Conservation (phyloP, 176 grass and related monocot species). For the Oryza meyeriana region DNA sequence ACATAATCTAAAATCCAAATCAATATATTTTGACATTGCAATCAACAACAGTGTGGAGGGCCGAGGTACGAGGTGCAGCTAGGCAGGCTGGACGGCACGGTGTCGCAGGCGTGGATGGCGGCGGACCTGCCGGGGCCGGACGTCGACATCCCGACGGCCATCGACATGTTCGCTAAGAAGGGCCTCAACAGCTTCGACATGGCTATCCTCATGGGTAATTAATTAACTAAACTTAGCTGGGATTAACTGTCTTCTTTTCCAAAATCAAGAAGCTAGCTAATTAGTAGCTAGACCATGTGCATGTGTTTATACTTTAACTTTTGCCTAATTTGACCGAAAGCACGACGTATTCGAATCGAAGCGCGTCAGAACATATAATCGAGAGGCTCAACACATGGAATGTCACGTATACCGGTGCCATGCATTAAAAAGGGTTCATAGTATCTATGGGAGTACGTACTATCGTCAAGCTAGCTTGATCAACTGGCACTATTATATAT, state of each 20-base stretch:
- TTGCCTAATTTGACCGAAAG: constrained; percentile 27
- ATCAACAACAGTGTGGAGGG: constrained; percentile 31
- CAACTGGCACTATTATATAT: background rate
- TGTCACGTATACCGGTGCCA: constrained; percentile 9
- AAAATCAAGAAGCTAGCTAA: background rate
- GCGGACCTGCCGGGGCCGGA: constrained; percentile 39
- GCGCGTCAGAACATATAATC: background rate
- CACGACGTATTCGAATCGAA: background rate
- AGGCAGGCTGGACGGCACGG: constrained; percentile 66
- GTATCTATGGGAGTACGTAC: background rate
- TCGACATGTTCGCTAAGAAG: constrained; percentile 45
- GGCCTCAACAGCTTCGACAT: constrained; percentile 59
- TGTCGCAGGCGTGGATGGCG: constrained; percentile 51
- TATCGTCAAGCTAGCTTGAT: background rate
- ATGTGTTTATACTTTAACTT: background rate
- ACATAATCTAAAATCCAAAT: background rate
- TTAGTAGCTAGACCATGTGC: background rate
- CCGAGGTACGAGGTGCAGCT: constrained; percentile 51
- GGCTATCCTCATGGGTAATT: constrained; percentile 73
- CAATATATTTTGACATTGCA: background rate
- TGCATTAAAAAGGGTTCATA: background rate
- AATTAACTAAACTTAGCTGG: background rate
- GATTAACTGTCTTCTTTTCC: background rate
- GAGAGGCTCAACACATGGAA: constrained; percentile 29
- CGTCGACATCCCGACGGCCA: constrained; percentile 42